Percentiles rank a stretch among this genome's conserved stretches.
These are phyloP conservation scores for Komagataella pastoris DNA, from an alignment of 805 yeast species.

Conservation along the genomic window DNA sequence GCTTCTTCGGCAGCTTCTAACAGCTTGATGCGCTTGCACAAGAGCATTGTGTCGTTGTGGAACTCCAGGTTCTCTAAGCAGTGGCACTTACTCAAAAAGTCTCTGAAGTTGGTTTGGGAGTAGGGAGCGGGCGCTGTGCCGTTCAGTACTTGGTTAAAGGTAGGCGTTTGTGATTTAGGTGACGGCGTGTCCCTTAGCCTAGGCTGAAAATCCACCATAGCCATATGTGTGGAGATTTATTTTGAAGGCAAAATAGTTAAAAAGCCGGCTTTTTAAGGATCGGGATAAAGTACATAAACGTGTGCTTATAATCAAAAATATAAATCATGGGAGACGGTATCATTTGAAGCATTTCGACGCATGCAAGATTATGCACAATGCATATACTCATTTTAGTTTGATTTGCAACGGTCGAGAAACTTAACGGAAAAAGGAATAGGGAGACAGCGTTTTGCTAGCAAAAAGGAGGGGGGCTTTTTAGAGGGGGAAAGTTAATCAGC, in stretches of 20 bases:
- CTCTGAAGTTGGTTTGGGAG: slow-evolving; percentile 13
- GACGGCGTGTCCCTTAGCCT: neutral
- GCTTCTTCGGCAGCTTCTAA: neutral
- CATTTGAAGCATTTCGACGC: neutral
- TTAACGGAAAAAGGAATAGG: neutral
- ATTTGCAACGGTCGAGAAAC: neutral
- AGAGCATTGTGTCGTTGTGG: slow-evolving; percentile 11
- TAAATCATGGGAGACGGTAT: neutral
- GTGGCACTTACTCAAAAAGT: slow-evolving; percentile 16
- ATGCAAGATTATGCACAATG: neutral
- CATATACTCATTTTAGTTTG: neutral
- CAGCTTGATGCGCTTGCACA: slow-evolving; percentile 5
- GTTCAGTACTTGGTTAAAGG: slow-evolving; percentile 12
- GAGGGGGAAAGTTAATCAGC: neutral
- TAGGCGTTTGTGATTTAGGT: slow-evolving; percentile 9
- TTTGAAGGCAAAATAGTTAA: neutral
- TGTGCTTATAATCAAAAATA: neutral
- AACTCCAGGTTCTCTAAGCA: slow-evolving; percentile 22
- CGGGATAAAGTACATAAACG: neutral
- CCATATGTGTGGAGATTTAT: neutral
- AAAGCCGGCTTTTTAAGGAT: neutral
- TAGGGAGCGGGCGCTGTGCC: slow-evolving; percentile 12
- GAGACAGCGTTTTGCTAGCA: neutral
- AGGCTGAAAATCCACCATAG: neutral
- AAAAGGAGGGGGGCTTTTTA: neutral